These are phyloP conservation scores for Pythium coloratum DNA, from an alignment of 352 stramenopile genomes.

Conservation along the genomic window DNA sequence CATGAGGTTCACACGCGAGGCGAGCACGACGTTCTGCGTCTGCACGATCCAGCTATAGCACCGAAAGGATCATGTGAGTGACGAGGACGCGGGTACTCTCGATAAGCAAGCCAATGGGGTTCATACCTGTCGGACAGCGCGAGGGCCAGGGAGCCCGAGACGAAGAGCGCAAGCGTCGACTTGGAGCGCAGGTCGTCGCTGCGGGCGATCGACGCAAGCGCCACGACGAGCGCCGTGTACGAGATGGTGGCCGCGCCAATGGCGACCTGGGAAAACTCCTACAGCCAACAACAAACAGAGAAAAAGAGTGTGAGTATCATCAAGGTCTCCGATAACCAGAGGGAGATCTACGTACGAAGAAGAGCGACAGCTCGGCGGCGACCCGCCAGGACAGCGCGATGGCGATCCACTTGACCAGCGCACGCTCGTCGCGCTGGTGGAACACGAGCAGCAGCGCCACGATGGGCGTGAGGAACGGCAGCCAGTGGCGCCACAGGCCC, in stretches of 20 bases:
- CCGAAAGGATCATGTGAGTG: background rate
- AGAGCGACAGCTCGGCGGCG: constrained; percentile 58
- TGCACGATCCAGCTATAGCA: constrained; percentile 34
- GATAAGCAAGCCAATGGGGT: too few species aligned
- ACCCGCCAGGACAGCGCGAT: constrained; percentile 78
- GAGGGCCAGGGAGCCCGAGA: constrained; percentile 38
- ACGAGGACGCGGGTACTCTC: background rate
- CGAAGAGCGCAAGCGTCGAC: constrained; percentile 48
- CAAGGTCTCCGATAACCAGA: background rate
- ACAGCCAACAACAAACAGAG: background rate
- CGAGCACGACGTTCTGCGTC: constrained; percentile 50
- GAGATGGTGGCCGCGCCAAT: constrained; percentile 40
- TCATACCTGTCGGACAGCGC: constrained; percentile 74
- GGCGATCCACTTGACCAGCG: constrained; percentile 77
- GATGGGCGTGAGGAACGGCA: constrained; percentile 65
- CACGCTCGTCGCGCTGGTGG: constrained; percentile 69
- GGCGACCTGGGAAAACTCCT: constrained; percentile 51
- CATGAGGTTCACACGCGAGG: constrained; percentile 76
- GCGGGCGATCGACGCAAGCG: constrained; percentile 44
- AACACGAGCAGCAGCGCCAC: constrained; percentile 73
- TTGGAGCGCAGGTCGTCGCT: constrained; percentile 57
- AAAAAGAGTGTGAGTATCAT: background rate
- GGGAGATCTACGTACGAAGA: constrained; percentile 43
- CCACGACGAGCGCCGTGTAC: constrained; percentile 58
- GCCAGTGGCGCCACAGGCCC: constrained; percentile 54